Conservation (phyloP, 23 red algal species). For the Gracilaria domingensis region DNA sequence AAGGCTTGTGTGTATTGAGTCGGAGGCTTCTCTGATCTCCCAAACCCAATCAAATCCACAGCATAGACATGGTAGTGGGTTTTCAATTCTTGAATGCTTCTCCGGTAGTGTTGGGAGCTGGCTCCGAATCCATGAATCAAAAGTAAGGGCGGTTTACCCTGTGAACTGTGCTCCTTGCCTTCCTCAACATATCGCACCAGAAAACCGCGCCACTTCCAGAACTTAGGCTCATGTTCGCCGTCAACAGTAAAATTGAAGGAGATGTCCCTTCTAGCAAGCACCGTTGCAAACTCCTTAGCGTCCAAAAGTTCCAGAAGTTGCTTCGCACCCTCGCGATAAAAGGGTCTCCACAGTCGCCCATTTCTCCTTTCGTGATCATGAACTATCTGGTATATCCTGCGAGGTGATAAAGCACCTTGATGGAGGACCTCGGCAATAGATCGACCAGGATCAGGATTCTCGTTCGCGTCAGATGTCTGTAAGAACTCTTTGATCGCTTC, state of each 20-base stretch:
- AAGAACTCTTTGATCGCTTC: conserved; percentile 22
- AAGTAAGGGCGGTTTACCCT: conserved; percentile 69
- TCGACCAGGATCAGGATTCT: conserved; percentile 47
- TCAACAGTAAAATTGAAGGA: conserved; percentile 5
- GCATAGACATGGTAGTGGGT: conserved; percentile 81
- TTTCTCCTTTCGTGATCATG: conserved; percentile 51
- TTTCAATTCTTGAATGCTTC: conserved; percentile 59
- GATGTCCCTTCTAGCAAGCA: conserved; percentile 47
- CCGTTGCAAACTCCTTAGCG: conserved; percentile 61
- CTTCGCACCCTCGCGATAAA: conserved; percentile 68
- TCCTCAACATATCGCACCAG: conserved; percentile 69
- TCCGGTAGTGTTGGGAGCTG: conserved; percentile 81
- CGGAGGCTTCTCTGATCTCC: conserved; percentile 83
- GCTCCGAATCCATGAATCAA: conserved; percentile 98
- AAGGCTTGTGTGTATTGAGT: conserved; percentile 82
- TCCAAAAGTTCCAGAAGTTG: conserved; percentile 45
- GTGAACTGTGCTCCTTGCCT: conserved; percentile 32
- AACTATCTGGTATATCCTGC: conserved; percentile 44
- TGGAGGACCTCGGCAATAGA: conserved; percentile 49
- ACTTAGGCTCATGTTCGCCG: conserved; percentile 55
- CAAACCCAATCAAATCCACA: conserved; percentile 92
- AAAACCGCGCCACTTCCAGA: conserved; percentile 67
- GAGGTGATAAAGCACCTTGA: conserved; percentile 50
- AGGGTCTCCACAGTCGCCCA: conserved; percentile 47
- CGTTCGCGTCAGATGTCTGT: conserved; percentile 6